phyloP scores from a whole-genome alignment of 2,329 filamentous ascomycete species.

The Cladobotryum protrusum region DNA sequence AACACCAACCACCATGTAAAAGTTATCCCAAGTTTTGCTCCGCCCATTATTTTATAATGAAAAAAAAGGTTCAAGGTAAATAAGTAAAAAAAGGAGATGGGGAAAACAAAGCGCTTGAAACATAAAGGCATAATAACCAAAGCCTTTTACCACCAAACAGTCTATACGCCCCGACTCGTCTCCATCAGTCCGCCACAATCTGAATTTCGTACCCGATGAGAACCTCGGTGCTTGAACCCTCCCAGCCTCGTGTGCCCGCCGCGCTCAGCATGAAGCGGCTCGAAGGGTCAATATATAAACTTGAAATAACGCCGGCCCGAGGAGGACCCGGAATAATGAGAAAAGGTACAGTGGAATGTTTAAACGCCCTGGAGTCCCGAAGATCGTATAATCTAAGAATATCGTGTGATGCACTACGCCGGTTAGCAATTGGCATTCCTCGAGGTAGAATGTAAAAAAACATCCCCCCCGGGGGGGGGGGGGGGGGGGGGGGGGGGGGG shows the following conservation, averaged over 20 bases:
- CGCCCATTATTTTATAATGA: neutral
- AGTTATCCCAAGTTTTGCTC: no score
- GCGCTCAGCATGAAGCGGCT: conserved; percentile 88
- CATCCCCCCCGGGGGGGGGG: neutral
- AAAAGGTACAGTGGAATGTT: conserved; percentile 81
- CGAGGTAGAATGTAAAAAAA: neutral
- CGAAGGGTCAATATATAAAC: conserved; percentile 79
- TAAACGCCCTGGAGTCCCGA: conserved; percentile 55
- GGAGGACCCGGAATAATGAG: conserved; percentile 88
- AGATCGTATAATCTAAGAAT: conserved; percentile 92
- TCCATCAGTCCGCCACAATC: conserved; percentile 14
- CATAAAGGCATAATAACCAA: neutral
- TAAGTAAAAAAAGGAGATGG: neutral
- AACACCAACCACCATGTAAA: no score
- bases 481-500: neutral
- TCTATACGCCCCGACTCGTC: neutral
- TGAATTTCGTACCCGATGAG: conserved; percentile 88
- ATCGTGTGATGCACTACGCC: conserved; percentile 73
- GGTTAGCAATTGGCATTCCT: no score
- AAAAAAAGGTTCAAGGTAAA: neutral
- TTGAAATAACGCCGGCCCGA: conserved; percentile 78
- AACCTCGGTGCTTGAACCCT: conserved; percentile 83
- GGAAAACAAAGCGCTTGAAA: neutral
- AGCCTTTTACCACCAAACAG: no score
- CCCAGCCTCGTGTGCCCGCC: conserved; percentile 91